These are phyloP conservation scores for Tylopilus felleus DNA, from an alignment of 768 basidiomycete species.

Conservation along the genomic window DNA sequence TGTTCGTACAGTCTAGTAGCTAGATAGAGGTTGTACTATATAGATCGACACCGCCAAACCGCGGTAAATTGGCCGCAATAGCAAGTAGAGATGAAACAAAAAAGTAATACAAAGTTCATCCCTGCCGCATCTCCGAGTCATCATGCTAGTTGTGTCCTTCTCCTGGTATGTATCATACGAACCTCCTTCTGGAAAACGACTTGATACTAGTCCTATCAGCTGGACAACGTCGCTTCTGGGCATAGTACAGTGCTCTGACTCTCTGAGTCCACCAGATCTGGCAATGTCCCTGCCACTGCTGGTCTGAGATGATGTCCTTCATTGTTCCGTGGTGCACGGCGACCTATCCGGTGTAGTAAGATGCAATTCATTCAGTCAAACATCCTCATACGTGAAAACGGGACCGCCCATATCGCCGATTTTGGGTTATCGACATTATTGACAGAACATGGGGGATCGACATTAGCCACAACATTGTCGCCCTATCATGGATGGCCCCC, in stretches of 20 bases:
- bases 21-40: too few relatives aligned
- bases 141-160: too few relatives aligned
- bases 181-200: neutral
- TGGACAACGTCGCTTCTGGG: neutral
- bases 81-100: too few relatives aligned
- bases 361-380: constrained; percentile 1
- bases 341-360: constrained; percentile 11
- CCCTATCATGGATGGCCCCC: neutral
- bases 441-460: neutral
- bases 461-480: constrained; percentile 1
- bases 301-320: neutral
- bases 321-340: constrained; percentile 4
- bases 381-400: neutral
- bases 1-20: too few relatives aligned
- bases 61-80: too few relatives aligned
- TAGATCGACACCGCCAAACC: too few relatives aligned
- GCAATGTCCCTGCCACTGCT: too few relatives aligned
- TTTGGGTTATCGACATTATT: constrained; percentile 9
- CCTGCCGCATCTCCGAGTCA: too few relatives aligned
- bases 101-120: too few relatives aligned
- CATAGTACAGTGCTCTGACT: too few relatives aligned
- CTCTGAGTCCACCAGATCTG: neutral
- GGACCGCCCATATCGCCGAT: neutral
- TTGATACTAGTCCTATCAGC: neutral
- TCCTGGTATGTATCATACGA: too few relatives aligned